Evolutionary conservation across 2,329 filamentous ascomycete species (phyloP).

Genomic region (Drechmeria coniospora): DNA sequence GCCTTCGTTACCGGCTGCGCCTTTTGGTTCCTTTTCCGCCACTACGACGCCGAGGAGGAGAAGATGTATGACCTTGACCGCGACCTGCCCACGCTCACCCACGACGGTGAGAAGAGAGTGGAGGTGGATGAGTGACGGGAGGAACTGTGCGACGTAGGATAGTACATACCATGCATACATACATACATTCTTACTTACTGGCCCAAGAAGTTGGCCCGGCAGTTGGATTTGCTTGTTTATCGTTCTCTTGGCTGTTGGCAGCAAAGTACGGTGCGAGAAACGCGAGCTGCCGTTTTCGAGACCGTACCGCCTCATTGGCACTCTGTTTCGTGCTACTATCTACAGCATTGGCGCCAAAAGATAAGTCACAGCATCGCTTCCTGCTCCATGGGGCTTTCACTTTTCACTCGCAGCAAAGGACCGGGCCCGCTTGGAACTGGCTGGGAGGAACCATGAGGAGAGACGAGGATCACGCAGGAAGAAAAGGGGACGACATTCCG

Average conservation of each 20-base stretch:
- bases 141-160: no score
- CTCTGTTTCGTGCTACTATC: neutral
- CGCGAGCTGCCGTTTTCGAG: no score
- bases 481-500: no score
- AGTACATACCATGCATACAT: neutral
- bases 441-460: no score
- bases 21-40: constrained; percentile 31
- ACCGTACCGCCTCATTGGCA: neutral
- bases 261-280: no score
- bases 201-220: neutral
- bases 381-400: no score
- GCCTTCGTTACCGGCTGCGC: constrained; percentile 31
- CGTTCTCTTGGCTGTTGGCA: no score
- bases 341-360: neutral
- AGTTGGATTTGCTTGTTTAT: no score
- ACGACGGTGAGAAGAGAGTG: neutral
- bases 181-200: neutral
- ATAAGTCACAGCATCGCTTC: no score
- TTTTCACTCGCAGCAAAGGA: no score
- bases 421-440: no score
- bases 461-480: no score
- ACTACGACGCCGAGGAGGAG: constrained; percentile 22
- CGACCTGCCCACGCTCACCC: constrained; percentile 11
- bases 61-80: constrained; percentile 23
- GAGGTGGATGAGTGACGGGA: neutral